These are phyloP conservation scores for Aspergillus texensis DNA, from an alignment of 2,329 filamentous ascomycete genomes.

Conservation along the genomic window DNA sequence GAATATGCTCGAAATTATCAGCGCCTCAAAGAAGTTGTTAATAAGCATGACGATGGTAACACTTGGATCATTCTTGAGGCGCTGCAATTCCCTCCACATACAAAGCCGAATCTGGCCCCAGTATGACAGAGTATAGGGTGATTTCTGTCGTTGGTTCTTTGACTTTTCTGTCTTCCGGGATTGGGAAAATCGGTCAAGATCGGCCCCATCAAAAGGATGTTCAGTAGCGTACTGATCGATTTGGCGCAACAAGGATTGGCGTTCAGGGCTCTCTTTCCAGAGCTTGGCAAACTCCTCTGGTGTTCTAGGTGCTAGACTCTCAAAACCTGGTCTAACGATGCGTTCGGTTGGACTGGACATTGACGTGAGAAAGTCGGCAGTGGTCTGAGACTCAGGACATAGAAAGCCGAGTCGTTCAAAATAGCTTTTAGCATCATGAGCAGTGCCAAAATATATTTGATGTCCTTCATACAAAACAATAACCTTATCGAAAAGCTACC, in stretches of 20 bases:
- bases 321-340: conserved; percentile 54
- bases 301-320: conserved; percentile 60
- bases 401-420: conserved; percentile 69
- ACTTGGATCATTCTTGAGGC: conserved; percentile 72
- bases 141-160: conserved; percentile 59
- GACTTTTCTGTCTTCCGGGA: conserved; percentile 40
- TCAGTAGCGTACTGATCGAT: conserved; percentile 10
- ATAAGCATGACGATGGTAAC: conserved; percentile 65
- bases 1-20: conserved; percentile 78
- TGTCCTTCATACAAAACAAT: conserved; percentile 61
- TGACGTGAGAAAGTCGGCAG: conserved; percentile 68
- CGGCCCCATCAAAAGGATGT: conserved; percentile 1
- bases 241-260: neutral
- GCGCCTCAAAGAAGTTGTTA: conserved; percentile 70
- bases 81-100: conserved; percentile 73
- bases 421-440: conserved; percentile 59
- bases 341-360: conserved; percentile 66
- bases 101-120: conserved; percentile 74
- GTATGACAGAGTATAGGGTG: conserved; percentile 79
- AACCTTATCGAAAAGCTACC: conserved; percentile 64
- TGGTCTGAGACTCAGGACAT: conserved; percentile 67
- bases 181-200: conserved; percentile 30
- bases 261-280: conserved; percentile 10
- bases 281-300: conserved; percentile 64
- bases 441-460: conserved; percentile 54